A percentile compares a stretch with the other conserved stretches of the same genome.
phyloP scores from a whole-genome alignment of 176 grass and related monocot species.

The Bromus sterilis region DNA sequence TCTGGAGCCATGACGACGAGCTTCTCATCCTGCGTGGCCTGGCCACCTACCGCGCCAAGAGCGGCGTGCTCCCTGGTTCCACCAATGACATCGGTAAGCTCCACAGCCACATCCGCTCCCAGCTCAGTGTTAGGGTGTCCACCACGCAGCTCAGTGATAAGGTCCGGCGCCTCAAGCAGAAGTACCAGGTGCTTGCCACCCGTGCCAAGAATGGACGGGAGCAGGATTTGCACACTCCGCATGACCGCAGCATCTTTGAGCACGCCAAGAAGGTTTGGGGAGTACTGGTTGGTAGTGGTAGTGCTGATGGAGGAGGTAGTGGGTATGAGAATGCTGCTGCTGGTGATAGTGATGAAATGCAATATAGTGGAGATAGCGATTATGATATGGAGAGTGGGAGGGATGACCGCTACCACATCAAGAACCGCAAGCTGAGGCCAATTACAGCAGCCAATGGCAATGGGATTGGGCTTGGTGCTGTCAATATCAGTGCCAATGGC shows the following conservation, averaged over 20 bases:
- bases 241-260: slow-evolving; percentile 41
- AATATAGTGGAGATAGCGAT: slow-evolving; percentile 11
- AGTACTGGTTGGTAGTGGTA: background rate
- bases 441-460: slow-evolving; percentile 25
- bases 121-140: slow-evolving; percentile 40
- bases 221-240: slow-evolving; percentile 21
- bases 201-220: slow-evolving; percentile 32
- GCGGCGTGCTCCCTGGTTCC: slow-evolving; percentile 29
- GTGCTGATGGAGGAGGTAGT: background rate
- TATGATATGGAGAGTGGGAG: slow-evolving; percentile 14
- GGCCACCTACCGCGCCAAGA: slow-evolving; percentile 37
- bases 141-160: slow-evolving; percentile 51
- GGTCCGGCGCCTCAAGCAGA: slow-evolving; percentile 61
- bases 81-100: slow-evolving; percentile 33
- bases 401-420: slow-evolving; percentile 27
- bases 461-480: background rate
- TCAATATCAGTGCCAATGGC: background rate
- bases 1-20: slow-evolving; percentile 54
- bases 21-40: slow-evolving; percentile 53
- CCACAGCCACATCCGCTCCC: slow-evolving; percentile 23
- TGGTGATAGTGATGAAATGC: slow-evolving; percentile 34
- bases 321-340: slow-evolving; percentile 15
- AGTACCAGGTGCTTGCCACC: slow-evolving; percentile 13
- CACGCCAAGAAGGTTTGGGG: slow-evolving; percentile 62
- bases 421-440: slow-evolving; percentile 19